Percentiles rank a stretch among this genome's conserved stretches.
Evolutionary conservation across 1,284 basidiomycete genomes (phyloP).

Genomic region (Sanghuangporus sanghuang): DNA sequence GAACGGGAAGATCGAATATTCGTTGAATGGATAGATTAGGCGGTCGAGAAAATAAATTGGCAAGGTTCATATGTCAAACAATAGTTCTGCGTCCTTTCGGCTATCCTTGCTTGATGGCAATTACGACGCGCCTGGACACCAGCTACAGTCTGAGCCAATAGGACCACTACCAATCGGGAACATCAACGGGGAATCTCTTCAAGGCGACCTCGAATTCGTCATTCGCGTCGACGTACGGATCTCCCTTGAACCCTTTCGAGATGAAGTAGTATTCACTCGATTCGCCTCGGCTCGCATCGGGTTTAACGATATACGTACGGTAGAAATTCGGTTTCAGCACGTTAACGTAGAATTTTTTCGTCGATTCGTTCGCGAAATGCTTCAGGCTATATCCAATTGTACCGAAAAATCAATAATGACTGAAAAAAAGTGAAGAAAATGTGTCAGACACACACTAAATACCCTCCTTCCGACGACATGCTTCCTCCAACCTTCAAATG

Average conservation of each 20-base stretch:
- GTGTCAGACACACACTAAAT: conserved; percentile 54
- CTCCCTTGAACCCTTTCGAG: conserved; percentile 55
- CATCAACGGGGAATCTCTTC: too few species aligned
- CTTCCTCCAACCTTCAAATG: conserved; percentile 45
- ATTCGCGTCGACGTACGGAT: not conserved
- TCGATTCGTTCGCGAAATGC: conserved; percentile 62
- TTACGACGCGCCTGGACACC: too few species aligned
- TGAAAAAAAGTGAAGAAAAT: conserved; percentile 2
- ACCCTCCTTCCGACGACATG: conserved; percentile 45
- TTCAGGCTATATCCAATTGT: conserved; percentile 48
- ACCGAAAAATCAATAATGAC: not conserved
- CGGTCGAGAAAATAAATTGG: not conserved
- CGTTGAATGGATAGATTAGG: conserved; percentile 29
- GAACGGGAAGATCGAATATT: conserved; percentile 49
- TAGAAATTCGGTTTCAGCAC: conserved; percentile 54
- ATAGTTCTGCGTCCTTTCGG: not conserved
- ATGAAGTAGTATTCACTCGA: conserved; percentile 75
- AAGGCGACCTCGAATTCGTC: not conserved
- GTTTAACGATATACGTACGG: conserved; percentile 56
- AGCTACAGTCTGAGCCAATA: too few species aligned
- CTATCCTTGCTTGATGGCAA: too few species aligned
- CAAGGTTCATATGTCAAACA: not conserved
- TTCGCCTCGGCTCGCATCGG: conserved; percentile 58
- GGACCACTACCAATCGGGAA: too few species aligned
- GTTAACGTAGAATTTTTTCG: conserved; percentile 48